phyloP scores from a whole-genome alignment of 345 rosid genomes.

The Passiflora organensis region DNA sequence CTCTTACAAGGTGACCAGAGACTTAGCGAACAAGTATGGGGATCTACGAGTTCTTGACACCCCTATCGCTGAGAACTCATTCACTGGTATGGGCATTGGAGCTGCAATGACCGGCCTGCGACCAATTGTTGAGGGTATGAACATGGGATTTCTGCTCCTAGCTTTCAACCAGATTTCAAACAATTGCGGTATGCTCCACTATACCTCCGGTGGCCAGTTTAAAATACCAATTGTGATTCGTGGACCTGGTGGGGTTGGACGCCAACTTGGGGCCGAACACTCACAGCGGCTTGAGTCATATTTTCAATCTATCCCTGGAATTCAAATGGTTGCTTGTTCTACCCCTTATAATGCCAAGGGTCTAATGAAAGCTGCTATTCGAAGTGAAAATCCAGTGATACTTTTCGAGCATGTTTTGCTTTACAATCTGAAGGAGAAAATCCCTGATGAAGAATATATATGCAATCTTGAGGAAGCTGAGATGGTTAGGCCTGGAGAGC shows the following conservation, averaged over 20 bases:
- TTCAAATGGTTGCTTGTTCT: conserved; percentile 99
- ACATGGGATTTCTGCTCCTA: conserved; percentile 96
- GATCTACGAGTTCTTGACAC: conserved; percentile 96
- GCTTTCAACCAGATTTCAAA: conserved; percentile 98
- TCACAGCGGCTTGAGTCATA: conserved; percentile 94
- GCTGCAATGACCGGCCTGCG: conserved; percentile 95
- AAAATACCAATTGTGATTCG: conserved; percentile 84
- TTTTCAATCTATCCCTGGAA: conserved; percentile 97
- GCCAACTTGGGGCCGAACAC: conserved; percentile 97
- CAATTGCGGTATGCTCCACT: conserved; percentile 98
- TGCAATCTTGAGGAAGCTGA: conserved; percentile 94
- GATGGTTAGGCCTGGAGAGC: conserved; percentile 94
- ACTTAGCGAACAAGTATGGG: conserved; percentile 65
- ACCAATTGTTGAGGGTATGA: conserved; percentile 90
- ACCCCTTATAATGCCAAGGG: conserved; percentile 99
- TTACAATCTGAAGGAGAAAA: conserved; percentile 93
- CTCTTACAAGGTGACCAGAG: conserved; percentile 87
- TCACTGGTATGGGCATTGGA: conserved; percentile 96
- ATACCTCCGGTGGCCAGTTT: conserved; percentile 97
- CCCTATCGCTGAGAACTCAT: conserved; percentile 92
- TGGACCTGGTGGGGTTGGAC: conserved; percentile 99
- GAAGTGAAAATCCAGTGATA: conserved; percentile 96
- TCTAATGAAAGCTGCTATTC: conserved; percentile 94
- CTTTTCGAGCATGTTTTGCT: conserved; percentile 94
- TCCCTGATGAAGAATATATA: conserved; percentile 83